These are phyloP conservation scores for Tylopilus intermedius DNA, from an alignment of 768 basidiomycete genomes.

Conservation along the genomic window DNA sequence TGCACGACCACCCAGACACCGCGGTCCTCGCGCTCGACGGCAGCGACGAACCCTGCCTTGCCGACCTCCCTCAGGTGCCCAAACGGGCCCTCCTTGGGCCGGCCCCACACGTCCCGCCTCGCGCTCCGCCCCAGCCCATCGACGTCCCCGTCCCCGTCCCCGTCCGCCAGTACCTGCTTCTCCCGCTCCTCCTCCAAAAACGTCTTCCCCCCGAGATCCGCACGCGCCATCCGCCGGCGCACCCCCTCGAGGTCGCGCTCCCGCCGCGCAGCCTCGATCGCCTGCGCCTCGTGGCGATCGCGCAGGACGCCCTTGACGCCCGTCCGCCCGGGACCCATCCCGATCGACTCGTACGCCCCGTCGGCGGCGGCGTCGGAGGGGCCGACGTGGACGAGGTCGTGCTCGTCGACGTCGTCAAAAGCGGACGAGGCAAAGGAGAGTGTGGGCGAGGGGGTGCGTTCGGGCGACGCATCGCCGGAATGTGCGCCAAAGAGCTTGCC, in stretches of 20 bases:
- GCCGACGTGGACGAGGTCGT: background rate
- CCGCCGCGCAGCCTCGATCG: constrained; percentile 48
- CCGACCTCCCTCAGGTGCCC: constrained; percentile 83
- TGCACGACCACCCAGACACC: constrained; percentile 82
- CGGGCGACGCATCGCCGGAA: constrained; percentile 57
- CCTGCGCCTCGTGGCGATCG: constrained; percentile 67
- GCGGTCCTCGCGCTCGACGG: constrained; percentile 67
- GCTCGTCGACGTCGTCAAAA: constrained; percentile 32
- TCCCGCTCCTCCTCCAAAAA: constrained; percentile 74
- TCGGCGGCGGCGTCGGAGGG: background rate
- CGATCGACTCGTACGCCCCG: constrained; percentile 52
- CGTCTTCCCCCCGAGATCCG: constrained; percentile 61
- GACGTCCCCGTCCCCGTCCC: constrained; percentile 28
- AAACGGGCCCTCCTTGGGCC: constrained; percentile 52
- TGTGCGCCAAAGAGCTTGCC: constrained; percentile 64
- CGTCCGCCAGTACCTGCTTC: constrained; percentile 38
- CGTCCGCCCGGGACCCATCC: constrained; percentile 82
- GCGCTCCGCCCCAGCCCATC: constrained; percentile 7
- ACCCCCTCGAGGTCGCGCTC: constrained; percentile 49
- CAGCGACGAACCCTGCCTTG: constrained; percentile 61
- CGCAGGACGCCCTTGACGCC: constrained; percentile 88
- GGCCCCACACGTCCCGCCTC: constrained; percentile 42
- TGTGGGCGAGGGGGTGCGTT: constrained; percentile 54
- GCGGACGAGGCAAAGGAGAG: constrained; percentile 25
- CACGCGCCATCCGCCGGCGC: constrained; percentile 58